Evolutionary conservation across 768 basidiomycete species (phyloP), one percentile per base, ranked within the genome.

Genomic region (Rhizopogon vinicolor): DNA sequence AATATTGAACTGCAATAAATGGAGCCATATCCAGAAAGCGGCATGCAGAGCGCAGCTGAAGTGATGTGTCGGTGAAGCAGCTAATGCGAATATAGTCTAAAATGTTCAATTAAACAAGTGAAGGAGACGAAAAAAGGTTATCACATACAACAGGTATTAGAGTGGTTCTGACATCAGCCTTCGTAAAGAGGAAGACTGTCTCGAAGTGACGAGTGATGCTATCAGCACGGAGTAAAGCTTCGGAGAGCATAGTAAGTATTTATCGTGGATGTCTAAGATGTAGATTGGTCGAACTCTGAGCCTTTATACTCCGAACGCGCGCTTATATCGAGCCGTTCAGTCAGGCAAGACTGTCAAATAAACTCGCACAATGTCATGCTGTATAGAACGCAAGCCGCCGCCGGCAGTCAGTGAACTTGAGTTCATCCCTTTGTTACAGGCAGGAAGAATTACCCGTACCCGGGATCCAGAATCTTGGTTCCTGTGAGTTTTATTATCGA

Each of bases 1-100:
- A 18, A 76, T 57, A 44, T 71, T 65, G 62, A 72, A 75, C 28
- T 67, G 69, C 1, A 78, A 59, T 25, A 78, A 58, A 52, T 79
- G 75, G 7, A 77, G 57, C 73, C 73, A 78, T 13, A 75, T 69
- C 78, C 78, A 79, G 28, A 67, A 48, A 2, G 72, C 57, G 2
- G 64, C 58, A 16, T 72, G 64, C 12, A 62, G 39, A 7, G 68
- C 5, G 5, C 46, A 60, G 8, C 44, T 52, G 8, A 49, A 25
- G 9, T 56, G 53, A 19, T 54, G 46, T 1, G 62, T 40, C 0
- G 71, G 67, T 5, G 70, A 63, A 2, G 62, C 60, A 9, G 63
- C 64, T 12, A 55, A 45, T 1, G 71, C 68, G 43, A 74, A 70
- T 22, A 72, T 39, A 9, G 65, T 71, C 73, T 74, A 22, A 49